These are phyloP conservation scores for Hyphodiscus hymeniophilus DNA, from an alignment of 495 filamentous ascomycete species.

Conservation along the genomic window DNA sequence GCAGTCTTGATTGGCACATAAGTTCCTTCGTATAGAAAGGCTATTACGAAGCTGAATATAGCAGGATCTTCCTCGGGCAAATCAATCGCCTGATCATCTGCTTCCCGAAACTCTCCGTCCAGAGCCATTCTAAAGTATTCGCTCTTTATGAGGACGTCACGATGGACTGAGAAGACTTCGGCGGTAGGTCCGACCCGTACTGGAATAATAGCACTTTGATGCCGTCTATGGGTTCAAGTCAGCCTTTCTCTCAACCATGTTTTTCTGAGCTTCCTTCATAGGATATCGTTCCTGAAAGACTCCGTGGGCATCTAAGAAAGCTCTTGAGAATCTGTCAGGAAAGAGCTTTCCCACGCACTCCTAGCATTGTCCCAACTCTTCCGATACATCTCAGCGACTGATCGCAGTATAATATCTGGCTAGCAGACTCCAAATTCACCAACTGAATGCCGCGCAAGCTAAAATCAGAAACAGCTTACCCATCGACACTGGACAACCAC, in stretches of 20 bases:
- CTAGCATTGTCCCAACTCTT: no score
- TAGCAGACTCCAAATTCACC: background rate
- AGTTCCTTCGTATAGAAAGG: conserved; percentile 39
- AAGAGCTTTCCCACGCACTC: no score
- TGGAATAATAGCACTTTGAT: conserved; percentile 33
- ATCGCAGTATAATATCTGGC: no score
- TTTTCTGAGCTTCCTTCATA: background rate
- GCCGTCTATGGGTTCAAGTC: conserved; percentile 24
- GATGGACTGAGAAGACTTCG: conserved; percentile 36
- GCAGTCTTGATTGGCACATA: conserved; percentile 35
- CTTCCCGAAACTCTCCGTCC: conserved; percentile 33
- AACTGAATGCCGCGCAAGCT: background rate
- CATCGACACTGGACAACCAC: conserved; percentile 36
- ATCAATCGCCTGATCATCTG: conserved; percentile 32
- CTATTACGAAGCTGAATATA: conserved; percentile 40
- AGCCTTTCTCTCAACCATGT: background rate
- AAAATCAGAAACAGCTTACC: conserved; percentile 25
- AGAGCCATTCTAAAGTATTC: conserved; percentile 38
- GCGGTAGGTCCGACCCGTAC: conserved; percentile 31
- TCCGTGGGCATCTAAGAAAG: no score
- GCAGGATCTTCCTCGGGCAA: conserved; percentile 39
- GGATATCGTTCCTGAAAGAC: no score
- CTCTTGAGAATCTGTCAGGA: no score
- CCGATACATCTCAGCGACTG: no score
- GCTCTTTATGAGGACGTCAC: conserved; percentile 32